phyloP scores from a whole-genome alignment of 306 rosid species.

The Cercis canadensis region DNA sequence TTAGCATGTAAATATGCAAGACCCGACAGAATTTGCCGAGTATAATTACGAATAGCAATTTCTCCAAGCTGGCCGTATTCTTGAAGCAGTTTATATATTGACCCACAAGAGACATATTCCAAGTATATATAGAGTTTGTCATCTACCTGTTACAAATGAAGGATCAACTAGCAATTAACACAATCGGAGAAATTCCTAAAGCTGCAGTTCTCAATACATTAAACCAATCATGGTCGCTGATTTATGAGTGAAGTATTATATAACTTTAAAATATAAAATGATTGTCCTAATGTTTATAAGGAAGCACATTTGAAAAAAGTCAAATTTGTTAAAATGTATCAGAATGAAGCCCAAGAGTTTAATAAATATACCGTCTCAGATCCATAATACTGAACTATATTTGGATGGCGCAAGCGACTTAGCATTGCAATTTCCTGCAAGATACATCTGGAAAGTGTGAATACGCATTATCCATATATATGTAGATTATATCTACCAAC shows the following conservation, averaged over 20 bases:
- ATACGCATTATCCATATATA: conserved; percentile 7
- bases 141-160: conserved; percentile 60
- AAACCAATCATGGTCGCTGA: no score
- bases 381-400: conserved; percentile 92
- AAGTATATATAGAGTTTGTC: conserved; percentile 88
- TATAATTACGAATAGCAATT: conserved; percentile 81
- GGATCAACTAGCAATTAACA: conserved; percentile 23
- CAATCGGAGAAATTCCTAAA: background rate
- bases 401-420: conserved; percentile 86
- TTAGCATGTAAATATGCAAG: conserved; percentile 91
- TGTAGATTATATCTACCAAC: background rate
- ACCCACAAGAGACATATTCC: conserved; percentile 96
- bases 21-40: conserved; percentile 88
- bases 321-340: conserved; percentile 2
- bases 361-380: conserved; percentile 61
- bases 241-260: no score
- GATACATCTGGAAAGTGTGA: conserved; percentile 20
- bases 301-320: conserved; percentile 14
- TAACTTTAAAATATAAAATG: background rate
- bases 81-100: conserved; percentile 85
- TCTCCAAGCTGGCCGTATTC: conserved; percentile 90
- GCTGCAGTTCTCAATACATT: no score
- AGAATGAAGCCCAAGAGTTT: conserved; percentile 26
- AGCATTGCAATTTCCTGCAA: conserved; percentile 85
- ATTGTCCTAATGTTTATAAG: conserved; percentile 45